Evolutionary conservation across 2,329 filamentous ascomycete genomes (phyloP).

Genomic region (Aspergillus sp.): DNA sequence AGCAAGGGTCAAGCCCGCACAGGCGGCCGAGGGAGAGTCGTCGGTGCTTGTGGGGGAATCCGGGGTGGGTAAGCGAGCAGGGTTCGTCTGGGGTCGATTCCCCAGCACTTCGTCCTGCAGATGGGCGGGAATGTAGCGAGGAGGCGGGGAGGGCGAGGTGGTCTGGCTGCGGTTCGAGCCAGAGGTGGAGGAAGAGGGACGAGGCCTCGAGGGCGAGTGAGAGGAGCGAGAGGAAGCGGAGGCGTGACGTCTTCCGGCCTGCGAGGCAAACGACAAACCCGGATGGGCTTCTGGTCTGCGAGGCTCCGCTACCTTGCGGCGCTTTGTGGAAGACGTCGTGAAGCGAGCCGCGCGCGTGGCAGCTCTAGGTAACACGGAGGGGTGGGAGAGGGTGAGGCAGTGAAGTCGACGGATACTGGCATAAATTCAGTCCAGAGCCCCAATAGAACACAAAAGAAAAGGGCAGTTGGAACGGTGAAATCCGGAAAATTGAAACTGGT

Average conservation of each 20-base stretch:
- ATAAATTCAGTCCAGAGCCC: constrained; percentile 7
- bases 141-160: constrained; percentile 32
- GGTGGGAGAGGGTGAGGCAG: constrained; percentile 1
- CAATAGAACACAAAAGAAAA: constrained; percentile 4
- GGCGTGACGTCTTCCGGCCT: constrained; percentile 38
- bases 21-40: constrained; percentile 53
- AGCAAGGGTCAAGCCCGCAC: constrained; percentile 52
- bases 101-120: constrained; percentile 53
- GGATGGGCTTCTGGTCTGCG: constrained; percentile 37
- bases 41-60: constrained; percentile 27
- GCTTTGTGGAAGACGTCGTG: constrained; percentile 53
- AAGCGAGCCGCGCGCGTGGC: constrained; percentile 47
- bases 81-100: constrained; percentile 31
- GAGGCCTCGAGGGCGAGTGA: constrained; percentile 14
- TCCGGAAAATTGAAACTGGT: background rate
- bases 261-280: constrained; percentile 30
- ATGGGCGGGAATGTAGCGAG: constrained; percentile 56
- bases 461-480: background rate
- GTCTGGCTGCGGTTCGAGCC: constrained; percentile 25
- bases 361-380: constrained; percentile 38
- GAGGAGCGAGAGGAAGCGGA: constrained; percentile 21
- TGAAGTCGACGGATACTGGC: constrained; percentile 1
- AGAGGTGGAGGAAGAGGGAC: constrained; percentile 23
- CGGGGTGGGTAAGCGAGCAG: constrained; percentile 37
- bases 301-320: constrained; percentile 48